Evolutionary conservation across 306 rosid genomes (phyloP).

Genomic region (Neltuma alba): DNA sequence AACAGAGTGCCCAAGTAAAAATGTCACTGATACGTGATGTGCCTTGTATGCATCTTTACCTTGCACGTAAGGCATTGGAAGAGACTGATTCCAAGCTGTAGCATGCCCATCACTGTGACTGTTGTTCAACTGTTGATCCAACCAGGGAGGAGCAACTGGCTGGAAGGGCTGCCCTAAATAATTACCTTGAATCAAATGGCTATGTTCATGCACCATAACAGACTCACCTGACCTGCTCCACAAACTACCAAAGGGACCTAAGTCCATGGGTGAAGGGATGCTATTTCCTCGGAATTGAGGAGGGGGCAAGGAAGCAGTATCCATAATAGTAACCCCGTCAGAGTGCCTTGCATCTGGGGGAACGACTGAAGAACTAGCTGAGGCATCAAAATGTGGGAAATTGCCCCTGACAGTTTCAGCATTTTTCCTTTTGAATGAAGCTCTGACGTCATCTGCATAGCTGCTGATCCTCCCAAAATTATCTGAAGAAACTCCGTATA

Average conservation of each 20-base stretch:
- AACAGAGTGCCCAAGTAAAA: background rate
- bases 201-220: constrained; percentile 44
- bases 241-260: constrained; percentile 46
- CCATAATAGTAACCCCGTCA: constrained; percentile 71
- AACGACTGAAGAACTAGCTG: constrained; percentile 64
- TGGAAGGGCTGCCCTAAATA: constrained; percentile 64
- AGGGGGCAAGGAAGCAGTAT: constrained; percentile 49
- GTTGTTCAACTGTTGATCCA: constrained; percentile 56
- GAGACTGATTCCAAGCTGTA: constrained; percentile 62
- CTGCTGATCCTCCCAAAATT: constrained; percentile 60
- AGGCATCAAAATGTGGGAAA: constrained; percentile 57
- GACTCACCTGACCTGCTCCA: constrained; percentile 52
- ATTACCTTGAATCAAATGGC: constrained; percentile 56
- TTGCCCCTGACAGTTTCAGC: constrained; percentile 70
- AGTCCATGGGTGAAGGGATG: constrained; percentile 47
- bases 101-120: constrained; percentile 45
- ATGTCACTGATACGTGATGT: too few species aligned
- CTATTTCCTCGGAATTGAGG: constrained; percentile 49
- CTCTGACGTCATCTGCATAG: constrained; percentile 69
- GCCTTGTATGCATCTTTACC: constrained; percentile 46
- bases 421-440: constrained; percentile 80
- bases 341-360: constrained; percentile 66
- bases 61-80: constrained; percentile 53
- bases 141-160: constrained; percentile 58
- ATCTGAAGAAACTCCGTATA: constrained; percentile 60